Evolutionary conservation across 805 yeast genomes (phyloP).

Genomic region (Kregervanrija delftensis): DNA sequence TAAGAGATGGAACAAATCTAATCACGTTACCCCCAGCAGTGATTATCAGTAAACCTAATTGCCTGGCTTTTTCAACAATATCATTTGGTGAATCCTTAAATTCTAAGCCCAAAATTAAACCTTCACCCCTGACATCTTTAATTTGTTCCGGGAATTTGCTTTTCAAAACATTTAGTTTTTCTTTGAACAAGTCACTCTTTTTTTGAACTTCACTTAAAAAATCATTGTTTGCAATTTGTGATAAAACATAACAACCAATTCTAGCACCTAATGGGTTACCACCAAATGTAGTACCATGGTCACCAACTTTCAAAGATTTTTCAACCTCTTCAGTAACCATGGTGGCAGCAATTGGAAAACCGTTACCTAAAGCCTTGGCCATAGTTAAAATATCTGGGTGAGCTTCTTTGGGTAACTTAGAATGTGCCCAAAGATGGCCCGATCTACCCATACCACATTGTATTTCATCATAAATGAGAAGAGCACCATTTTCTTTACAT

Average conservation of each 20-base stretch:
- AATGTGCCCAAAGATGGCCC: constrained; percentile 92
- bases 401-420: constrained; percentile 63
- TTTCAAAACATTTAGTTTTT: constrained; percentile 43
- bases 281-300: constrained; percentile 97
- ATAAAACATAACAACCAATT: constrained; percentile 71
- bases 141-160: constrained; percentile 55
- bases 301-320: constrained; percentile 71
- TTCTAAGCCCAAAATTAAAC: constrained; percentile 80
- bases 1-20: constrained; percentile 88
- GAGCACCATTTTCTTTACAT: constrained; percentile 62
- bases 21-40: constrained; percentile 91
- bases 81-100: constrained; percentile 56
- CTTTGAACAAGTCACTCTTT: constrained; percentile 51
- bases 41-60: constrained; percentile 74
- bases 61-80: constrained; percentile 65
- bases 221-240: constrained; percentile 50
- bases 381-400: constrained; percentile 92
- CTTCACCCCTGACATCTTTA: constrained; percentile 76
- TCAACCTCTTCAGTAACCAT: constrained; percentile 80
- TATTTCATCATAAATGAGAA: constrained; percentile 88
- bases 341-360: constrained; percentile 93
- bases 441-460: constrained; percentile 96
- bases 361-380: constrained; percentile 97
- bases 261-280: constrained; percentile 92
- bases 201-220: constrained; percentile 55